Conservation (phyloP, 148 eudicot species). For the Silene uniflora region DNA sequence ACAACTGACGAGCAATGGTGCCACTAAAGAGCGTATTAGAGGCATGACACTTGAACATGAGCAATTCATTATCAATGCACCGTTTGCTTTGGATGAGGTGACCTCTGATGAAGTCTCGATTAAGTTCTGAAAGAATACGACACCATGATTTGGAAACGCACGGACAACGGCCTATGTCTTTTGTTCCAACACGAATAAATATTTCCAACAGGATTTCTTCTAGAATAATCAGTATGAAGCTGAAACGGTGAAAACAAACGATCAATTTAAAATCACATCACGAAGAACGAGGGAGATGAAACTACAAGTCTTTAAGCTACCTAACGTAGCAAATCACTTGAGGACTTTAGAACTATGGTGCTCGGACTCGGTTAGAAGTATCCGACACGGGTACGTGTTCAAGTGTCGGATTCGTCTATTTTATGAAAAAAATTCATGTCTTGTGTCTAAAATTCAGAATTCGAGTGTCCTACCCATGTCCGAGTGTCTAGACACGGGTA, state of each 20-base stretch:
- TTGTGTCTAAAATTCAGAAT: too few species aligned
- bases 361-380: too few species aligned
- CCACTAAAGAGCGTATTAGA: not conserved
- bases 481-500: too few species aligned
- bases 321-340: too few species aligned
- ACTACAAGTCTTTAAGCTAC: too few species aligned
- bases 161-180: slow-evolving; percentile 18
- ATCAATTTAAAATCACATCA: not conserved
- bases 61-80: not conserved
- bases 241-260: not conserved
- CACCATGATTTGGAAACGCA: slow-evolving; percentile 26
- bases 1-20: not conserved
- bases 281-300: too few species aligned
- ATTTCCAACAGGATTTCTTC: slow-evolving; percentile 15
- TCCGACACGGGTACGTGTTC: too few species aligned
- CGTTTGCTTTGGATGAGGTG: slow-evolving; percentile 14
- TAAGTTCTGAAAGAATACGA: slow-evolving; percentile 9
- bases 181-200: slow-evolving; percentile 12
- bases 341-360: too few species aligned
- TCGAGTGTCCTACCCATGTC: too few species aligned
- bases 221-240: slow-evolving; percentile 14
- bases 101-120: slow-evolving; percentile 13
- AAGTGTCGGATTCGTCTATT: too few species aligned
- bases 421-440: too few species aligned
- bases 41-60: not conserved